Conservation (phyloP, 306 rosid genomes). For the Trichosanthes truncata region DNA sequence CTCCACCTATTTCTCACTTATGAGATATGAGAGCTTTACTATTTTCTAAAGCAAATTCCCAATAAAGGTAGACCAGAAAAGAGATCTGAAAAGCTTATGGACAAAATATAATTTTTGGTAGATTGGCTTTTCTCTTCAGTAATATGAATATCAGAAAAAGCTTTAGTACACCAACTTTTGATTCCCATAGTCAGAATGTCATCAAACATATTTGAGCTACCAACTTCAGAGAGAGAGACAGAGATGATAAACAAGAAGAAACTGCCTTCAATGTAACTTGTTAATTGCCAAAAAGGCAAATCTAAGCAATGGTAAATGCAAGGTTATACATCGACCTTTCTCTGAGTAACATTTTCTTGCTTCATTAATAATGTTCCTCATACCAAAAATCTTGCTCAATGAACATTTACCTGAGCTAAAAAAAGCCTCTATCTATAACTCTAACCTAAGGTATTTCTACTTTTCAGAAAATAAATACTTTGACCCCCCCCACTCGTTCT, state of each 20-base stretch:
- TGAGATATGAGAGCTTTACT: background rate
- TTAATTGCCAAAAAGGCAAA: background rate
- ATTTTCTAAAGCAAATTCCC: background rate
- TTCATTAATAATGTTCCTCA: background rate
- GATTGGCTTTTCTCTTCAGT: background rate
- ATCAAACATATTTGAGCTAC: background rate
- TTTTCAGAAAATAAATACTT: constrained; percentile 7
- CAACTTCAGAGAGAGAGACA: background rate
- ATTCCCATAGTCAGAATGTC: background rate
- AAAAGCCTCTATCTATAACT: background rate
- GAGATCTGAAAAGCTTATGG: background rate
- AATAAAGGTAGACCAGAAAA: background rate
- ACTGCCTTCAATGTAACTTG: background rate
- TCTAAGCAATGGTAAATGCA: background rate
- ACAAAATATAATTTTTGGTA: background rate
- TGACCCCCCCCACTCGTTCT: background rate
- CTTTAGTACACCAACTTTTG: background rate
- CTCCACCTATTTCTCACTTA: background rate
- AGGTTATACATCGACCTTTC: background rate
- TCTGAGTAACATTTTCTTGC: background rate
- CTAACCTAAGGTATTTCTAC: background rate
- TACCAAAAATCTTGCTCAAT: background rate
- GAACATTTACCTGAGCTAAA: background rate
- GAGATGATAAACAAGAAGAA: background rate
- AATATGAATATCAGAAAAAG: background rate